A percentile compares a stretch with the other conserved stretches of the same genome.
Conservation (phyloP, 2,329 filamentous ascomycete species). For the Golovinomyces cichoracearum region DNA sequence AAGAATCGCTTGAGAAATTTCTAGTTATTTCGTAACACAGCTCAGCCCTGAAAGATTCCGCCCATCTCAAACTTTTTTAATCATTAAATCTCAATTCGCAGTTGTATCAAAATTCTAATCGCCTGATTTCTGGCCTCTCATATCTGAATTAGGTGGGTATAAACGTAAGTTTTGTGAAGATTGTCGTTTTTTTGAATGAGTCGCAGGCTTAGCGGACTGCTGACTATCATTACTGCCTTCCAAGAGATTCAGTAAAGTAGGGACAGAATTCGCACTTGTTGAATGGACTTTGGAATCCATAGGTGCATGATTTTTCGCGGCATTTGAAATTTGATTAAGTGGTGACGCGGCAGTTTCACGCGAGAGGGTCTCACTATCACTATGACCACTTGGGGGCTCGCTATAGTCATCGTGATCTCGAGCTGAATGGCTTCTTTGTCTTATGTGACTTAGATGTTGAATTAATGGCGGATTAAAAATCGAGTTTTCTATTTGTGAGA, state of each 20-base stretch:
- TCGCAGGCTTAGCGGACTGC: too few relatives aligned
- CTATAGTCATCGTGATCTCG: slow-evolving; percentile 14
- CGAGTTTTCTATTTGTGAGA: slow-evolving; percentile 26
- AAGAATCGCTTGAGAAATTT: too few relatives aligned
- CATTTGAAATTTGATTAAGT: background rate
- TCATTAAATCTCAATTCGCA: too few relatives aligned
- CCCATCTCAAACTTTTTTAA: too few relatives aligned
- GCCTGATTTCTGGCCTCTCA: too few relatives aligned
- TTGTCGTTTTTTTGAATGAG: too few relatives aligned
- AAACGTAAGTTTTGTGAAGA: too few relatives aligned
- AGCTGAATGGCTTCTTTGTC: slow-evolving; percentile 36
- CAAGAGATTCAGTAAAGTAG: background rate
- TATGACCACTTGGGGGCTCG: slow-evolving; percentile 15
- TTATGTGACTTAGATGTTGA: slow-evolving; percentile 31
- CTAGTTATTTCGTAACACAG: too few relatives aligned
- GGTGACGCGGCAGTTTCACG: background rate
- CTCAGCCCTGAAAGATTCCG: too few relatives aligned
- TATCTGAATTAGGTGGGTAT: too few relatives aligned
- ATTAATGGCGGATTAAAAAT: slow-evolving; percentile 26
- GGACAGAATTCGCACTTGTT: background rate
- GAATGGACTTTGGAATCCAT: slow-evolving; percentile 3
- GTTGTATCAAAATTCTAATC: too few relatives aligned
- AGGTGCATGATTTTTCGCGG: background rate
- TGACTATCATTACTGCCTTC: background rate
- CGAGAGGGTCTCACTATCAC: background rate